phyloP scores from a whole-genome alignment of 495 filamentous ascomycete species.

The Saxophila tyrrhenica region DNA sequence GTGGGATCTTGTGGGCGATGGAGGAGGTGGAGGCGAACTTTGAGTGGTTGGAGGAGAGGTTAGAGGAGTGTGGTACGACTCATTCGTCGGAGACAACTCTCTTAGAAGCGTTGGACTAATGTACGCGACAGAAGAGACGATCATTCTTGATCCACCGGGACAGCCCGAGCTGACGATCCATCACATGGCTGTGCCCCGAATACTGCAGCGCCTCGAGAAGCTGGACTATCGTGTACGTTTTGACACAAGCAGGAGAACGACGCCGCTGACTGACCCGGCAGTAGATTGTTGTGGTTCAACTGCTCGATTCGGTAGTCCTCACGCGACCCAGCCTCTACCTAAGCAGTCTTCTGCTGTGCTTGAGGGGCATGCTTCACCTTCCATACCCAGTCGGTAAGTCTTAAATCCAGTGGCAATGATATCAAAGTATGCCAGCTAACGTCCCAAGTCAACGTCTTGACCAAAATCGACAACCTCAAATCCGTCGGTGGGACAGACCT shows the following conservation, averaged over 20 bases:
- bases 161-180: constrained; percentile 97
- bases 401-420: background rate
- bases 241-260: constrained; percentile 4
- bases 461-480: constrained; percentile 87
- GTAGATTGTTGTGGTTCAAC: constrained; percentile 80
- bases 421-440: background rate
- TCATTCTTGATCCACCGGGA: constrained; percentile 91
- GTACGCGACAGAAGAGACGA: constrained; percentile 87
- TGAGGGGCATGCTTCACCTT: constrained; percentile 95
- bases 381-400: constrained; percentile 56
- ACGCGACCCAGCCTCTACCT: constrained; percentile 89
- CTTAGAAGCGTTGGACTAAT: constrained; percentile 1
- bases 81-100: background rate
- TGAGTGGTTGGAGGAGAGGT: constrained; percentile 58
- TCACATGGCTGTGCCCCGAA: constrained; percentile 77
- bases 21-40: constrained; percentile 90
- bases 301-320: constrained; percentile 84
- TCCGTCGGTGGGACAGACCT: constrained; percentile 56
- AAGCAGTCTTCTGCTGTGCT: constrained; percentile 78
- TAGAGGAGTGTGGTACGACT: constrained; percentile 42
- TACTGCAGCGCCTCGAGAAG: constrained; percentile 83
- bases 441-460: constrained; percentile 65
- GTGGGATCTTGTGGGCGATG: constrained; percentile 80
- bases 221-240: constrained; percentile 74
- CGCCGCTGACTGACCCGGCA: constrained; percentile 12